Conservation (phyloP, 2,329 filamentous ascomycete genomes). For the Rhinocladiella similis region DNA sequence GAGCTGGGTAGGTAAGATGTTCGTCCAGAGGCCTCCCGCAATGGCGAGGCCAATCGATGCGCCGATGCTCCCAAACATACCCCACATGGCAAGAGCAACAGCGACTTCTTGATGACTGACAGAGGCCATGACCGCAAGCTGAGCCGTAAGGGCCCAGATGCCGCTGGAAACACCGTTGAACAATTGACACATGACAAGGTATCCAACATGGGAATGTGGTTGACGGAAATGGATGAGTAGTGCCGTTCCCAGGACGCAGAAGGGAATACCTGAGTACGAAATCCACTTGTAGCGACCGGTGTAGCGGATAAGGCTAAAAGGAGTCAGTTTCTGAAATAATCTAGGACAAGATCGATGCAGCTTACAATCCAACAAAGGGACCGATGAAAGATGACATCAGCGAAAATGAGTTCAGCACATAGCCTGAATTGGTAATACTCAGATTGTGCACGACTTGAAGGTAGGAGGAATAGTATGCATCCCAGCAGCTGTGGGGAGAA, state of each 20-base stretch:
- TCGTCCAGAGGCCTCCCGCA: slow-evolving; percentile 62
- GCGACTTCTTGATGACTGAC: slow-evolving; percentile 63
- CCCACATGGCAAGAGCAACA: slow-evolving; percentile 59
- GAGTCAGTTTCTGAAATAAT: too few relatives aligned
- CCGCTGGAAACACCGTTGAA: slow-evolving; percentile 52
- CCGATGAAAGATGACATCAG: slow-evolving; percentile 55
- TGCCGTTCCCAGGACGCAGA: slow-evolving; percentile 50
- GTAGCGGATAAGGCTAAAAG: slow-evolving; percentile 39
- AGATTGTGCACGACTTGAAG: slow-evolving; percentile 53
- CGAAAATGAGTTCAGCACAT: slow-evolving; percentile 55
- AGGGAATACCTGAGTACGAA: slow-evolving; percentile 49
- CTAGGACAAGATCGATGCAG: too few relatives aligned
- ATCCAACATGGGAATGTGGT: slow-evolving; percentile 47
- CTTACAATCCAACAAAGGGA: slow-evolving; percentile 40
- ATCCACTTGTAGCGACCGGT: slow-evolving; percentile 53
- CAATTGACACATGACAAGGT: slow-evolving; percentile 54
- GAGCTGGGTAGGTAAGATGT: slow-evolving; percentile 55
- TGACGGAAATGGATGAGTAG: slow-evolving; percentile 56
- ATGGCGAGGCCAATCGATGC: not conserved
- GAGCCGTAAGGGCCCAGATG: slow-evolving; percentile 42
- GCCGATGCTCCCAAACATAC: slow-evolving; percentile 60
- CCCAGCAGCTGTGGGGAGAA: slow-evolving; percentile 39
- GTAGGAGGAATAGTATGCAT: slow-evolving; percentile 53
- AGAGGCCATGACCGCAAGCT: slow-evolving; percentile 62
- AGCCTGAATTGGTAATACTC: slow-evolving; percentile 39